Evolutionary conservation across 2,329 filamentous ascomycete species (phyloP).

Genomic region (Fusarium algeriense): DNA sequence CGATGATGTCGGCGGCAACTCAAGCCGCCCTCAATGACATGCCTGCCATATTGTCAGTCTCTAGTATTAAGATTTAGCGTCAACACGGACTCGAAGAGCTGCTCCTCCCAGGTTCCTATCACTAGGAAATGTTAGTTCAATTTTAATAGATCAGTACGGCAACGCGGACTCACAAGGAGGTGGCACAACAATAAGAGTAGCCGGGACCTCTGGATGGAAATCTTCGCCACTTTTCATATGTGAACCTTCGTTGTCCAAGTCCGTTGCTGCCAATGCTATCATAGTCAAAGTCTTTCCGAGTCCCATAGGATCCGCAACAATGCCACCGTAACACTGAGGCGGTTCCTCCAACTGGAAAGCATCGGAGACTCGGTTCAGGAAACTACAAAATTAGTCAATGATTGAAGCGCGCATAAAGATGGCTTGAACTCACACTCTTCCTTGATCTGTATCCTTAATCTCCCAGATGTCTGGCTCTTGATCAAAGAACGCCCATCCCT

Average conservation of each 20-base stretch:
- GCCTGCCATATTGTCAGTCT: conserved; percentile 24
- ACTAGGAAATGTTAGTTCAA: conserved; percentile 45
- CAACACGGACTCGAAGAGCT: conserved; percentile 44
- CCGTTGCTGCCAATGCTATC: conserved; percentile 55
- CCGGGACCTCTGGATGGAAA: background rate
- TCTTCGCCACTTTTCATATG: background rate
- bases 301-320: conserved; percentile 62
- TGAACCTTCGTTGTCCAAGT: background rate
- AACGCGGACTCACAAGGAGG: conserved; percentile 48
- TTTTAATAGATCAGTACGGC: accelerated
- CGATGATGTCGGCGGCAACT: conserved; percentile 49
- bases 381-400: conserved; percentile 39
- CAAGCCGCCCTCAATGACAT: conserved; percentile 43
- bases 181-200: conserved; percentile 55
- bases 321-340: conserved; percentile 55
- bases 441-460: conserved; percentile 31
- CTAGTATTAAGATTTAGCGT: accelerated
- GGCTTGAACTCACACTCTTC: conserved; percentile 34
- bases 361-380: conserved; percentile 52
- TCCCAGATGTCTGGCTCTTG: conserved; percentile 52
- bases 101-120: conserved; percentile 55
- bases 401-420: background rate
- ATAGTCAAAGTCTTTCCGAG: conserved; percentile 61
- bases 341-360: conserved; percentile 49
- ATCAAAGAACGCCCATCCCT: conserved; percentile 51